phyloP scores from a whole-genome alignment of 495 filamentous ascomycete species.

The Penicillium arizonense region DNA sequence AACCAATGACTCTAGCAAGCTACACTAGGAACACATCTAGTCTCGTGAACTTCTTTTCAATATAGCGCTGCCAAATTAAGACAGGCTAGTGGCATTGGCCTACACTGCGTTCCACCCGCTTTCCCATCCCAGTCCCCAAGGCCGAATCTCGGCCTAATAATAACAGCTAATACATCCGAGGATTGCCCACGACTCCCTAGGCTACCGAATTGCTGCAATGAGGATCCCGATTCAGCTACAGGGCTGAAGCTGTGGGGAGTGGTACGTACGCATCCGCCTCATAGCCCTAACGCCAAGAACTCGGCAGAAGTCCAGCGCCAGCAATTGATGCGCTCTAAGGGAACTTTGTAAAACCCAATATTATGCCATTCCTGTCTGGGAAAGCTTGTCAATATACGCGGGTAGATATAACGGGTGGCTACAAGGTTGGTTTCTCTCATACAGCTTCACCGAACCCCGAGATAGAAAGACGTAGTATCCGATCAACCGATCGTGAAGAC shows the following conservation, averaged over 20 bases:
- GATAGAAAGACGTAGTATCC: neutral
- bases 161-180: neutral
- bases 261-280: neutral
- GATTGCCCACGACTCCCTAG: neutral
- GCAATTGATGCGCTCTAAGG: neutral
- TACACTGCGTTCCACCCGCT: neutral
- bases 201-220: neutral
- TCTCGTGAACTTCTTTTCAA: no score
- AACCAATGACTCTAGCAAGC: neutral
- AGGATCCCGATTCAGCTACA: neutral
- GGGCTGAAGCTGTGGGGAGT: constrained; percentile 1
- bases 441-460: neutral
- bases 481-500: neutral
- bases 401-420: neutral
- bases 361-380: neutral
- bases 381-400: neutral
- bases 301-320: neutral
- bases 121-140: no score
- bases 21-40: neutral
- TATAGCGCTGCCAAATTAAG: no score
- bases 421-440: neutral
- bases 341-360: neutral
- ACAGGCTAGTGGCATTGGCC: neutral
- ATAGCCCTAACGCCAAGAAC: constrained; percentile 3
- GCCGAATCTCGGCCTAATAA: neutral